Evolutionary conservation across 345 rosid genomes (phyloP).

Genomic region (Carallia pectinifolia): DNA sequence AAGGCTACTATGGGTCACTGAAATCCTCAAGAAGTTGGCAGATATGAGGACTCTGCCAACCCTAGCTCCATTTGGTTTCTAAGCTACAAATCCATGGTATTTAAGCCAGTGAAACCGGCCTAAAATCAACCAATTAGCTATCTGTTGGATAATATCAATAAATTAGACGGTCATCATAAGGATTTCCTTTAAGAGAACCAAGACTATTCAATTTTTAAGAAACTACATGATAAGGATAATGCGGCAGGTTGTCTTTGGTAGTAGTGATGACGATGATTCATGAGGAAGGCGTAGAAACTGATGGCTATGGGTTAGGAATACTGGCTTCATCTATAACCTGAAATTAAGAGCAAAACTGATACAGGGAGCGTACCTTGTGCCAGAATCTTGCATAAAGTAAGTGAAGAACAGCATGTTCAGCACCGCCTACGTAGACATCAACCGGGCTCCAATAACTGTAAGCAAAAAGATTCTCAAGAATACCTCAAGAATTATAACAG

Average conservation of each 20-base stretch:
- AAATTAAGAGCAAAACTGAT: background rate
- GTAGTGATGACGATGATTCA: background rate
- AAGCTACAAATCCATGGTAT: background rate
- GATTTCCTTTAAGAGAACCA: background rate
- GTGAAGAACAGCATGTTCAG: constrained; percentile 98
- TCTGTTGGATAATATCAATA: background rate
- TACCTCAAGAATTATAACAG: constrained; percentile 8
- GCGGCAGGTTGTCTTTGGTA: too few species aligned
- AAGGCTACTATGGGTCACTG: background rate
- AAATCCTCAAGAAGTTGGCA: background rate
- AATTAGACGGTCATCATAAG: background rate
- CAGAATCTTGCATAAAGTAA: constrained; percentile 89
- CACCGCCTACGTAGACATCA: constrained; percentile 94
- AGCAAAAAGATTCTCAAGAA: constrained; percentile 11
- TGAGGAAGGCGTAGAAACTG: background rate
- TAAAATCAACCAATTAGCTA: background rate
- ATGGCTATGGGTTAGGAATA: background rate
- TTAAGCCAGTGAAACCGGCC: background rate
- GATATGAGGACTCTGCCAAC: background rate
- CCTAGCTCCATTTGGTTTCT: background rate
- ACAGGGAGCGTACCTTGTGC: constrained; percentile 69
- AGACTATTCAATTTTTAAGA: background rate
- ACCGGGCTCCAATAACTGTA: constrained; percentile 91
- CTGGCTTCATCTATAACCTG: background rate
- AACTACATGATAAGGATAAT: too few species aligned